These are phyloP conservation scores for Chaetomidium leptoderma DNA, from an alignment of 495 filamentous ascomycete genomes.

Conservation along the genomic window DNA sequence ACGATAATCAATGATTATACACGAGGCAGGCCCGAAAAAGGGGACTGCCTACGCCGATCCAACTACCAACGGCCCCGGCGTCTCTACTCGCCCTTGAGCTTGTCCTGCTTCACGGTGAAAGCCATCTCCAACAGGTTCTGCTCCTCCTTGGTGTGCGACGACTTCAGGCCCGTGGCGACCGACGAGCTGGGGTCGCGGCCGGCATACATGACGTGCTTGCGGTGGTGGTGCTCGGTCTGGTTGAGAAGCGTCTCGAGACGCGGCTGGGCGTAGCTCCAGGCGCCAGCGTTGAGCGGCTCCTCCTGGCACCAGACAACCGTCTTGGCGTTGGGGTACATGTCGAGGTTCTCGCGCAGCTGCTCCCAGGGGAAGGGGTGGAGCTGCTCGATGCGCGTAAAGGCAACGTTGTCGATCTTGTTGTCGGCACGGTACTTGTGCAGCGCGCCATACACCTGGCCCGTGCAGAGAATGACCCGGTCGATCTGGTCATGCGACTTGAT, in stretches of 20 bases:
- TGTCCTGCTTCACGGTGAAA: conserved; percentile 58
- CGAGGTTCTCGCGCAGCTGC: conserved; percentile 89
- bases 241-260: conserved; percentile 94
- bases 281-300: conserved; percentile 94
- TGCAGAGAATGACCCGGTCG: conserved; percentile 88
- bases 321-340: conserved; percentile 93
- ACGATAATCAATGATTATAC: conserved; percentile 7
- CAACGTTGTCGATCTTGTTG: conserved; percentile 78
- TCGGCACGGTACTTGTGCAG: conserved; percentile 85
- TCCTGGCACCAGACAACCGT: conserved; percentile 96
- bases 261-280: conserved; percentile 92
- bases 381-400: conserved; percentile 94
- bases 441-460: conserved; percentile 88
- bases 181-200: conserved; percentile 84
- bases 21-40: neutral
- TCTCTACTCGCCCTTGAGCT: conserved; percentile 63
- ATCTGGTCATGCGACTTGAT: conserved; percentile 83
- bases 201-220: conserved; percentile 95
- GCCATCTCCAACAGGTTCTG: conserved; percentile 78
- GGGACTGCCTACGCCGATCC: neutral
- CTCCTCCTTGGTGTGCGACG: conserved; percentile 87
- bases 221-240: conserved; percentile 81
- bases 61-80: neutral
- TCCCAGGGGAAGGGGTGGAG: conserved; percentile 98
- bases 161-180: conserved; percentile 91